Evolutionary conservation across 2,329 filamentous ascomycete species (phyloP).

Genomic region (Venturia aucupariae): DNA sequence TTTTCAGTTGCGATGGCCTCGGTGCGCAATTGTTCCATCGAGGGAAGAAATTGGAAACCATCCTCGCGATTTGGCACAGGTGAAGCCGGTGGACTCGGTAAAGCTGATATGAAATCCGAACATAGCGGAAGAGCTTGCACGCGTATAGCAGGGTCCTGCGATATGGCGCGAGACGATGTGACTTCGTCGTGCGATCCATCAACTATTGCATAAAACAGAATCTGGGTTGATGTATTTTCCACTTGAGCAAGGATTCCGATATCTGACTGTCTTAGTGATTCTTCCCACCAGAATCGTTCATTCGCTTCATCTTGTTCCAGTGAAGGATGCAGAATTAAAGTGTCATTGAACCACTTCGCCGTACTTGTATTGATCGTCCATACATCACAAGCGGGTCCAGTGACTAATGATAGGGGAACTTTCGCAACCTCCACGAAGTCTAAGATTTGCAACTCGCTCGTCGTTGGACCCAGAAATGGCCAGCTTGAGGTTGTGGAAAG

Average conservation of each 20-base stretch:
- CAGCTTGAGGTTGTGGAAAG: not conserved
- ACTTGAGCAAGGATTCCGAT: constrained; percentile 32
- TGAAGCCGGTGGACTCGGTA: constrained; percentile 19
- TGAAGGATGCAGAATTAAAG: constrained; percentile 23
- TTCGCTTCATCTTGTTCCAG: constrained; percentile 8
- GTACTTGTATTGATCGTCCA: constrained; percentile 27
- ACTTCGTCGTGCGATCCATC: constrained; percentile 17
- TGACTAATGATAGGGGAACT: constrained; percentile 32
- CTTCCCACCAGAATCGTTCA: constrained; percentile 29
- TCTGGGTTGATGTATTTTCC: constrained; percentile 26
- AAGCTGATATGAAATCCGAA: constrained; percentile 30
- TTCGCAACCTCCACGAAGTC: constrained; percentile 28
- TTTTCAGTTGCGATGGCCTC: constrained; percentile 18
- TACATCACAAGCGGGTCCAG: constrained; percentile 30
- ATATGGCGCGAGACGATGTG: constrained; percentile 20
- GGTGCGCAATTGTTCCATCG: constrained; percentile 20
- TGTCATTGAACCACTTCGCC: constrained; percentile 32
- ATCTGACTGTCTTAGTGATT: constrained; percentile 28
- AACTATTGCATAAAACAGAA: constrained; percentile 37
- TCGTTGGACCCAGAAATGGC: not conserved
- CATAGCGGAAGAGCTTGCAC: constrained; percentile 36
- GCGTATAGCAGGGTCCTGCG: constrained; percentile 21
- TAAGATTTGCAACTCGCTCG: constrained; percentile 2
- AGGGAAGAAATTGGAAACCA: constrained; percentile 25
- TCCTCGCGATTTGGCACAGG: not conserved